Percentiles rank a stretch among this genome's conserved stretches.
Conservation (phyloP, 768 basidiomycete species). For the Tricholoma saponaceum region DNA sequence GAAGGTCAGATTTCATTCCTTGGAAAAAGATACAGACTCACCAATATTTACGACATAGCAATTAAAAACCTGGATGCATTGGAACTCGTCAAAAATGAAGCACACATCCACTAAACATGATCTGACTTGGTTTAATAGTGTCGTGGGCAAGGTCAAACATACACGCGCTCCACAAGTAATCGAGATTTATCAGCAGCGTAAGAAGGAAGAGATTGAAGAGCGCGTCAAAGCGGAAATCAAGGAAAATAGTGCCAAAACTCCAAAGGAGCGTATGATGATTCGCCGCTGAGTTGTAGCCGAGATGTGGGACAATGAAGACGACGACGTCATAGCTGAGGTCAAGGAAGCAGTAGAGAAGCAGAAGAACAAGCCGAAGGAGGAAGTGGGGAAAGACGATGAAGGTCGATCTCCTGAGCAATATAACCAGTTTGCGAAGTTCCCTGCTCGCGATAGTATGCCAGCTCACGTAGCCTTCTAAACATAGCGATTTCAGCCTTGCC, state of each 20-base stretch:
- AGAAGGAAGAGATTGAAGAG: neutral
- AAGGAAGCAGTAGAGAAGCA: neutral
- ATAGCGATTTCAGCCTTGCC: conserved; percentile 2
- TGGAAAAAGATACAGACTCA: neutral
- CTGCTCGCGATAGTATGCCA: neutral
- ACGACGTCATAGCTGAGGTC: neutral
- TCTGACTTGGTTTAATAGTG: neutral
- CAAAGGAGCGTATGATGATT: neutral
- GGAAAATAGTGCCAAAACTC: neutral
- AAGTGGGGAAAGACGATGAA: neutral
- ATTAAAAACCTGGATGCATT: neutral
- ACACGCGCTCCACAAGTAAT: neutral
- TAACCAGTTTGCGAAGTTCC: neutral
- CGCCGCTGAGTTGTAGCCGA: neutral
- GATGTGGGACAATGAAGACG: conserved; percentile 1
- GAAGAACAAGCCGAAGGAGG: neutral
- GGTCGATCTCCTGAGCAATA: neutral
- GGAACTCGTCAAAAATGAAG: neutral
- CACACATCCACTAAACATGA: neutral
- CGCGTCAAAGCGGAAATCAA: neutral
- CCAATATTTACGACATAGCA: neutral
- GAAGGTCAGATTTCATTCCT: neutral
- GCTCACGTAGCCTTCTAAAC: neutral
- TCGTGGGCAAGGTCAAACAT: neutral
- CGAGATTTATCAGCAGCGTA: neutral